Conservation (phyloP, 495 filamentous ascomycete genomes). For the Penicillium turbatum region DNA sequence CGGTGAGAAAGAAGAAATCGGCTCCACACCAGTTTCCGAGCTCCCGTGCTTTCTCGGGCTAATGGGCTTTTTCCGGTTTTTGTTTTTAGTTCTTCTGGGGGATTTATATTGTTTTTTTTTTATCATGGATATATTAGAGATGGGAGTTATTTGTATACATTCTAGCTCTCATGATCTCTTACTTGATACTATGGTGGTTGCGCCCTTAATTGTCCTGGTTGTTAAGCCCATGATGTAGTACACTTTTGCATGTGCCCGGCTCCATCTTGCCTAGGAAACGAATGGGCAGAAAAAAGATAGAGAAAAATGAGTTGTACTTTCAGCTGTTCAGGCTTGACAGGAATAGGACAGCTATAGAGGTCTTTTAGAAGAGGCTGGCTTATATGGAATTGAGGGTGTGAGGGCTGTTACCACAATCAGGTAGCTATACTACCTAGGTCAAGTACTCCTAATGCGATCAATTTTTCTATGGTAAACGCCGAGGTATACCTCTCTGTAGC, state of each 20-base stretch:
- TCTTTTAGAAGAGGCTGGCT: background rate
- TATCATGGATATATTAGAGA: too few relatives aligned
- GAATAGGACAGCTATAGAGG: background rate
- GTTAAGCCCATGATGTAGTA: background rate
- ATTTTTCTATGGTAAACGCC: too few relatives aligned
- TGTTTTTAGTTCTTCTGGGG: too few relatives aligned
- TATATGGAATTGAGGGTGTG: background rate
- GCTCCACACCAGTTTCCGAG: constrained; percentile 22
- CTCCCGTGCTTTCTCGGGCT: constrained; percentile 15
- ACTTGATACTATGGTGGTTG: too few relatives aligned
- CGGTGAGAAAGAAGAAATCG: constrained; percentile 22
- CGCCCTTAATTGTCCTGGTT: too few relatives aligned
- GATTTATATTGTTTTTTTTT: too few relatives aligned
- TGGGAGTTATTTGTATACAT: too few relatives aligned
- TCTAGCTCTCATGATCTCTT: too few relatives aligned
- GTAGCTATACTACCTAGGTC: too few relatives aligned
- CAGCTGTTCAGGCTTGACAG: background rate
- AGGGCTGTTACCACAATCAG: background rate
- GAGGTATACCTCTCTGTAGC: background rate
- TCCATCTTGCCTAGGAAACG: background rate
- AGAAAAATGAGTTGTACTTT: too few relatives aligned
- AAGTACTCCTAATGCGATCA: too few relatives aligned
- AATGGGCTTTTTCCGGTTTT: background rate
- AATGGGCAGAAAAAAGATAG: too few relatives aligned
- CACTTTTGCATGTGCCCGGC: background rate